phyloP scores from a whole-genome alignment of 768 basidiomycete species.

The Amanita pseudoporphyria region DNA sequence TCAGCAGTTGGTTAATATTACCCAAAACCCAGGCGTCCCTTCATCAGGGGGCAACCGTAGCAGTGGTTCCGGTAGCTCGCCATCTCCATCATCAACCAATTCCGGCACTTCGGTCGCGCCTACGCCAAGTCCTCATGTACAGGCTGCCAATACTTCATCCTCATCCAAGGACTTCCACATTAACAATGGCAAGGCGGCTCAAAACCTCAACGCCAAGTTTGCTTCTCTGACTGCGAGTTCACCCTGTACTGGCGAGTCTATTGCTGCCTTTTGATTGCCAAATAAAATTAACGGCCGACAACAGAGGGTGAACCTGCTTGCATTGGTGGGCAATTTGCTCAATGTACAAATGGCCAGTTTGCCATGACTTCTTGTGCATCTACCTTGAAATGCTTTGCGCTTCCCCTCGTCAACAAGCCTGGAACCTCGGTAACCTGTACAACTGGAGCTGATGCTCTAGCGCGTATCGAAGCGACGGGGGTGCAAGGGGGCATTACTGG shows the following conservation, averaged over 20 bases:
- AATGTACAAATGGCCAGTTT: slow-evolving; percentile 43
- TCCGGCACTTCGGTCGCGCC: too few species aligned
- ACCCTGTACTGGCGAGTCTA: slow-evolving; percentile 24
- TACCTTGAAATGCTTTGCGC: slow-evolving; percentile 33
- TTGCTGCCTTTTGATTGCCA: too few species aligned
- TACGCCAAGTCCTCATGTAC: too few species aligned
- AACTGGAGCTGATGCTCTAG: slow-evolving; percentile 32
- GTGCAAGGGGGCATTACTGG: slow-evolving; percentile 9
- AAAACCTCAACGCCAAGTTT: slow-evolving; percentile 44
- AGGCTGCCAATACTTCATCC: neutral
- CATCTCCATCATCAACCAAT: slow-evolving; percentile 7
- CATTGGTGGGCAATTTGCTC: slow-evolving; percentile 35
- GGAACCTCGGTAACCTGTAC: slow-evolving; percentile 47
- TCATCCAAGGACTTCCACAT: slow-evolving; percentile 23
- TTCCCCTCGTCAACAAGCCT: slow-evolving; percentile 43
- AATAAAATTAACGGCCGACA: too few species aligned
- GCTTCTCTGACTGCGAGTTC: slow-evolving; percentile 33
- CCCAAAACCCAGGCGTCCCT: slow-evolving; percentile 25
- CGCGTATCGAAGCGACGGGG: slow-evolving; percentile 33
- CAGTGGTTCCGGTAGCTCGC: too few species aligned
- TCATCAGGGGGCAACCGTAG: slow-evolving; percentile 3
- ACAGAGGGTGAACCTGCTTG: slow-evolving; percentile 36
- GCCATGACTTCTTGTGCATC: slow-evolving; percentile 26
- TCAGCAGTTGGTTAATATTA: slow-evolving; percentile 27
- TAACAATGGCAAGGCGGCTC: slow-evolving; percentile 41